These are phyloP conservation scores for Fusarium subtropicale DNA, from an alignment of 2,329 filamentous ascomycete genomes.

Conservation along the genomic window DNA sequence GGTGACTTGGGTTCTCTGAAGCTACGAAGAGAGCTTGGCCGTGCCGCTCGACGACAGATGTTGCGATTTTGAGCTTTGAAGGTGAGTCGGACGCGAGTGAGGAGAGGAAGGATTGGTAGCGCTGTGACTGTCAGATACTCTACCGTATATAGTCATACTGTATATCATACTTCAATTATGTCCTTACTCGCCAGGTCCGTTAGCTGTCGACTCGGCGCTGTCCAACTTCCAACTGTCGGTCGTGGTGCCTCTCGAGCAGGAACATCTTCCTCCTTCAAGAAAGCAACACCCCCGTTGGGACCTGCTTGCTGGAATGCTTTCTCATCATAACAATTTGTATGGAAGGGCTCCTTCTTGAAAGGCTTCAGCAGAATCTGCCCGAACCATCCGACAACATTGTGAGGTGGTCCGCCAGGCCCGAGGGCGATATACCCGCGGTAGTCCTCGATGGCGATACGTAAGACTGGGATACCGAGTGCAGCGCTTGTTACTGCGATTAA, in stretches of 20 bases:
- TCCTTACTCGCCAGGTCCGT: constrained; percentile 8
- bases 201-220: constrained; percentile 34
- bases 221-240: constrained; percentile 26
- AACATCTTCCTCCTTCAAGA: constrained; percentile 26
- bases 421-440: constrained; percentile 33
- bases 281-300: constrained; percentile 18
- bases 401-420: constrained; percentile 22
- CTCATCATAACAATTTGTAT: constrained; percentile 20
- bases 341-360: constrained; percentile 23
- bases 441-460: constrained; percentile 19
- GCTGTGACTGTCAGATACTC: not conserved
- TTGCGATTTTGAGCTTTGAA: constrained; percentile 30
- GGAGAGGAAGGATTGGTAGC: constrained; percentile 28
- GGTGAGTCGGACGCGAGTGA: constrained; percentile 24
- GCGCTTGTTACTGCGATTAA: constrained; percentile 4
- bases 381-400: constrained; percentile 33
- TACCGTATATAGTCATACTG: fast-evolving
- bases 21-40: constrained; percentile 31
- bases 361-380: constrained; percentile 27
- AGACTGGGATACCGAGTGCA: constrained; percentile 15
- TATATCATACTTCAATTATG: constrained; percentile 1
- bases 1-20: not conserved
- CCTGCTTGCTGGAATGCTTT: constrained; percentile 5
- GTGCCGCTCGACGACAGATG: constrained; percentile 22
- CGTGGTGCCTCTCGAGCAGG: constrained; percentile 23